A percentile compares a stretch with the other conserved stretches of the same genome.
These are phyloP conservation scores for Lasiodiplodia citricola DNA, from an alignment of 2,329 filamentous ascomycete genomes.

Conservation along the genomic window DNA sequence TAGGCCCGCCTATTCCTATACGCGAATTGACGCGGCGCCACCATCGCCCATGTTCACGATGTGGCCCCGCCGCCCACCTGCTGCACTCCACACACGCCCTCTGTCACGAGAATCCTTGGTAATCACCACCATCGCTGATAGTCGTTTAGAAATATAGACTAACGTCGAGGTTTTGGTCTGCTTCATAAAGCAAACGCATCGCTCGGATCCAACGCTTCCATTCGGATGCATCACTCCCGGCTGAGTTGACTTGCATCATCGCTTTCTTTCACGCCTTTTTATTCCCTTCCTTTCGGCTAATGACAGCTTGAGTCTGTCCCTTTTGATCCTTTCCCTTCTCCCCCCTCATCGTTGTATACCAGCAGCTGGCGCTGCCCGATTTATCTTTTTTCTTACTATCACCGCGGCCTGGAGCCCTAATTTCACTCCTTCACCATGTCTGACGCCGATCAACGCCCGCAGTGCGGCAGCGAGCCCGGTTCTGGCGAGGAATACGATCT, in stretches of 20 bases:
- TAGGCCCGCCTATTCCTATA: not conserved
- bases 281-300: conserved; percentile 11
- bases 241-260: conserved; percentile 18
- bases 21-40: conserved; percentile 1
- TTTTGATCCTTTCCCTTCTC: conserved; percentile 17
- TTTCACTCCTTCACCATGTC: conserved; percentile 35
- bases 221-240: conserved; percentile 17
- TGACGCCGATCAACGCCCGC: conserved; percentile 37
- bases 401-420: conserved; percentile 32
- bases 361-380: conserved; percentile 21
- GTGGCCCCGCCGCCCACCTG: conserved; percentile 6
- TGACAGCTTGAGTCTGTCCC: conserved; percentile 17
- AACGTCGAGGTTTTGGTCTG: not conserved
- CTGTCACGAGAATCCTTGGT: conserved; percentile 18
- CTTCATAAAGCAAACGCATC: conserved; percentile 19
- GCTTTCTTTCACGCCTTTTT: not conserved
- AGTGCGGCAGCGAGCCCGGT: conserved; percentile 39
- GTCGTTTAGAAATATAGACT: not conserved
- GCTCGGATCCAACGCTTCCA: conserved; percentile 6
- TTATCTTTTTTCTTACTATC: not conserved
- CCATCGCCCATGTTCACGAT: not conserved
- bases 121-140: not conserved
- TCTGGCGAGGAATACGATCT: conserved; percentile 40
- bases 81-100: conserved; percentile 14
- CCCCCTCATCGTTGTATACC: not conserved